Evolutionary conservation across 176 grass and related monocot species (phyloP), one percentile per base, ranked within the genome.

Genomic region (Triticum timopheevii): DNA sequence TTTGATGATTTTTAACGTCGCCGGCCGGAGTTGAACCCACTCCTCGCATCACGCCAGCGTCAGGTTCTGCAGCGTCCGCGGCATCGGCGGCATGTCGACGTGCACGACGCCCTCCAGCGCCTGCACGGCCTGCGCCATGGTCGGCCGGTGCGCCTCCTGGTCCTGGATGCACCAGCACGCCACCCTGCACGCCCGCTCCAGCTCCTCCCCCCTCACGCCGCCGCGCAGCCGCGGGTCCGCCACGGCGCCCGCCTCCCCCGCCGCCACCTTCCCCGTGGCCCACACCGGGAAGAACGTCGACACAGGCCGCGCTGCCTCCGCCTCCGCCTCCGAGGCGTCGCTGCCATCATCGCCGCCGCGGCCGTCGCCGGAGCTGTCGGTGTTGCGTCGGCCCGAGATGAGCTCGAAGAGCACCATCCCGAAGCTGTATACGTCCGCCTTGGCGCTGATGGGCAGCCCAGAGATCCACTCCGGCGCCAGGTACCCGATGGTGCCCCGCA

Each of bases 371-470:
- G 13, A 59, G 19, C 12, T 20, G 15, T 59, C 72, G 19, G 9
- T 27, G 79, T 86, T 86, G 27, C 83, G 83, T 15, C 28, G 73
- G 8, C 84, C 79, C 1, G 88, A 90, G n/a, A 90, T 31, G 17
- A 90, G 65, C 79, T 92, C 87, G 62, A 89, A 80, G 15, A 92
- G 80, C 50, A 92, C 65, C 87, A 92, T 75, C 20, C 91, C 91
- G 20, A 84, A 92, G 61, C 83, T 92, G 80, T 89, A 92, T 34
- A 89, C 87, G 80, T 89, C 91, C 3, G 87, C 77, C 78, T 91
- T 91, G 13, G 77, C 34, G 20, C 52, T 79, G 65, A 87, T 87
- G 2, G 84, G 84, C 10, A 49, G 15, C 20, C 80, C 89, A 16
- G 84, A 79, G 36, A 90, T 82, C 89, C 89, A 90, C 68, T 90